These are phyloP conservation scores for Emericellopsis cladophorae DNA, from an alignment of 2,329 filamentous ascomycete genomes.

Conservation along the genomic window DNA sequence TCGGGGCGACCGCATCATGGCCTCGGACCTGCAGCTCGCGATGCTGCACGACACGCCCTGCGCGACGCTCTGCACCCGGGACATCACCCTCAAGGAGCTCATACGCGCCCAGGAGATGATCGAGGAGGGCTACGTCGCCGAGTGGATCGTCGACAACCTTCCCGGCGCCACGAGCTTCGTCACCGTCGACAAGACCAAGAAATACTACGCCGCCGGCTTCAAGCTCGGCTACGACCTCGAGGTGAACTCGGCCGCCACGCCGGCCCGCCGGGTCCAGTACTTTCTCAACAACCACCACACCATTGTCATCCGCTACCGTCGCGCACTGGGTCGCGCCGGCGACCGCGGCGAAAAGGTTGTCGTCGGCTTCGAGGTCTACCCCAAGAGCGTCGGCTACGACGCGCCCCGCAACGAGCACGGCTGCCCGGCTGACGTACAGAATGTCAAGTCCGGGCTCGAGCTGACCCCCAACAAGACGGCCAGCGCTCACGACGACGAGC, in stretches of 20 bases:
- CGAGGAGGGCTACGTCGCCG: constrained; percentile 68
- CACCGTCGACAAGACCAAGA: constrained; percentile 69
- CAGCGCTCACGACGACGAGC: constrained; percentile 42
- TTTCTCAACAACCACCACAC: constrained; percentile 85
- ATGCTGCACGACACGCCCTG: constrained; percentile 69
- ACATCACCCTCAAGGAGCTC: constrained; percentile 52
- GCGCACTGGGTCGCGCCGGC: constrained; percentile 55
- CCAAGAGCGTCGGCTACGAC: constrained; percentile 61
- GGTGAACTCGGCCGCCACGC: constrained; percentile 14
- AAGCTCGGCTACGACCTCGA: constrained; percentile 66
- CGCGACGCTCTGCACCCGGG: constrained; percentile 56
- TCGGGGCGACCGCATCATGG: constrained; percentile 73
- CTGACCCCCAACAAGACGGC: constrained; percentile 52
- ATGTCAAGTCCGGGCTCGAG: constrained; percentile 52
- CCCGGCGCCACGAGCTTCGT: constrained; percentile 83
- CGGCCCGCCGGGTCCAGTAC: constrained; percentile 28
- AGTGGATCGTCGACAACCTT: constrained; percentile 90
- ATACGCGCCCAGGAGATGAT: constrained; percentile 60
- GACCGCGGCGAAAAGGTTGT: constrained; percentile 64
- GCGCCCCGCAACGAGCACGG: constrained; percentile 48
- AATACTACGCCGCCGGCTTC: constrained; percentile 85
- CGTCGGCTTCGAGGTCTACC: constrained; percentile 82
- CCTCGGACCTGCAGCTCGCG: constrained; percentile 68
- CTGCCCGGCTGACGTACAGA: constrained; percentile 55
- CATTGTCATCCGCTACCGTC: constrained; percentile 67